Percentiles rank a stretch among this genome's conserved stretches.
Evolutionary conservation across 192 early-diverging fungal species (phyloP).

Genomic region (Blastocladiella britannica): DNA sequence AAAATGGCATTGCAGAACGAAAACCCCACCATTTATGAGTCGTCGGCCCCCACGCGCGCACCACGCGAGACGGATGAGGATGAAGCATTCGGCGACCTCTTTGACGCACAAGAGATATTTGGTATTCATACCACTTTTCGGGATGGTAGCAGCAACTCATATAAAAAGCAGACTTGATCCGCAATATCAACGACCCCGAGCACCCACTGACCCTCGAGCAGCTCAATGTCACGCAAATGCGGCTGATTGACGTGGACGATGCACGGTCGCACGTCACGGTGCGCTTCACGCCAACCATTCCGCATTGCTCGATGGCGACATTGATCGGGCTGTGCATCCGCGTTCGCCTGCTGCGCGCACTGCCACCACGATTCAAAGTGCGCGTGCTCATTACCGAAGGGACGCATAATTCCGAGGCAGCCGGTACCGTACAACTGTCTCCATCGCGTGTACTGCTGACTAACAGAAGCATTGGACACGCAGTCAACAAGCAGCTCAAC

Average conservation of each 20-base stretch:
- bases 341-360: conserved; percentile 62
- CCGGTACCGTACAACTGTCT: conserved; percentile 11
- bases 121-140: conserved; percentile 15
- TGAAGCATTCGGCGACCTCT: conserved; percentile 46
- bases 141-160: neutral
- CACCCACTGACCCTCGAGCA: conserved; percentile 95
- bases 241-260: conserved; percentile 65
- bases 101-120: conserved; percentile 80
- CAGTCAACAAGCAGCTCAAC: conserved; percentile 94
- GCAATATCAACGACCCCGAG: conserved; percentile 93
- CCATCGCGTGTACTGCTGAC: neutral
- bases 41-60: conserved; percentile 18
- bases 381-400: conserved; percentile 78
- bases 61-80: conserved; percentile 38
- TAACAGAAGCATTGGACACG: neutral
- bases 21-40: conserved; percentile 61
- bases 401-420: conserved; percentile 83
- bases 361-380: conserved; percentile 83
- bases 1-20: conserved; percentile 38
- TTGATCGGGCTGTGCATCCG: conserved; percentile 94
- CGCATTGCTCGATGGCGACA: conserved; percentile 98
- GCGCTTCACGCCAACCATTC: conserved; percentile 90
- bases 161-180: conserved; percentile 45
- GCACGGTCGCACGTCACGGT: conserved; percentile 43
- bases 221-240: conserved; percentile 74